These are phyloP conservation scores for Candida sanyiensis DNA, from an alignment of 805 yeast genomes.

Conservation along the genomic window DNA sequence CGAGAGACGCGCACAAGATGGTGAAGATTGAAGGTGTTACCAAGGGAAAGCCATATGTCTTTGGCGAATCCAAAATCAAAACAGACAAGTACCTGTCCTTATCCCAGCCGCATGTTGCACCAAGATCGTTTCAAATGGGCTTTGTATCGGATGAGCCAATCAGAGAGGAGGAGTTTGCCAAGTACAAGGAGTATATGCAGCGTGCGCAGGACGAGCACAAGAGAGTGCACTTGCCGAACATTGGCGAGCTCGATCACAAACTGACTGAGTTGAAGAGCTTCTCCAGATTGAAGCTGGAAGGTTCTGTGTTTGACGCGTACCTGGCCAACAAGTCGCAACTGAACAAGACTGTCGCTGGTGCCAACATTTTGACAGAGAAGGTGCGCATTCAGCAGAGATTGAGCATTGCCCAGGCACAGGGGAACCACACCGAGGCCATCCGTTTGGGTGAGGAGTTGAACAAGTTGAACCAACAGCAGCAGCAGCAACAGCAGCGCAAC, in stretches of 20 bases:
- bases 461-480: not conserved
- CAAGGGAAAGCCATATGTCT: slow-evolving; percentile 44
- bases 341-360: slow-evolving; percentile 51
- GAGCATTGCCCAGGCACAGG: slow-evolving; percentile 57
- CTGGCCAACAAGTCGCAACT: slow-evolving; percentile 65
- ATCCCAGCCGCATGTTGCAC: slow-evolving; percentile 72
- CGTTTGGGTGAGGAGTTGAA: not conserved
- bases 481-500: not conserved
- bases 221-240: slow-evolving; percentile 46
- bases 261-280: slow-evolving; percentile 55
- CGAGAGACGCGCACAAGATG: slow-evolving; percentile 69
- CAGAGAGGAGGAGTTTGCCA: slow-evolving; percentile 63
- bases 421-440: slow-evolving; percentile 24
- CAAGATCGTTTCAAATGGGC: slow-evolving; percentile 70
- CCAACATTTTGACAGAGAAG: slow-evolving; percentile 72
- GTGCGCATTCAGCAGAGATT: slow-evolving; percentile 67
- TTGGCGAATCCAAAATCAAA: slow-evolving; percentile 36
- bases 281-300: slow-evolving; percentile 60
- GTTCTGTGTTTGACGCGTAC: slow-evolving; percentile 71
- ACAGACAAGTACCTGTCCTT: slow-evolving; percentile 61
- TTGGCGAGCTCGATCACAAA: slow-evolving; percentile 60
- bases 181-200: slow-evolving; percentile 56
- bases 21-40: slow-evolving; percentile 70
- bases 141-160: slow-evolving; percentile 76
- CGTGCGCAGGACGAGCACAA: slow-evolving; percentile 39